Base-by-base conservation (phyloP, 805 yeast genomes). In the Komagataella ulmi region DNA sequence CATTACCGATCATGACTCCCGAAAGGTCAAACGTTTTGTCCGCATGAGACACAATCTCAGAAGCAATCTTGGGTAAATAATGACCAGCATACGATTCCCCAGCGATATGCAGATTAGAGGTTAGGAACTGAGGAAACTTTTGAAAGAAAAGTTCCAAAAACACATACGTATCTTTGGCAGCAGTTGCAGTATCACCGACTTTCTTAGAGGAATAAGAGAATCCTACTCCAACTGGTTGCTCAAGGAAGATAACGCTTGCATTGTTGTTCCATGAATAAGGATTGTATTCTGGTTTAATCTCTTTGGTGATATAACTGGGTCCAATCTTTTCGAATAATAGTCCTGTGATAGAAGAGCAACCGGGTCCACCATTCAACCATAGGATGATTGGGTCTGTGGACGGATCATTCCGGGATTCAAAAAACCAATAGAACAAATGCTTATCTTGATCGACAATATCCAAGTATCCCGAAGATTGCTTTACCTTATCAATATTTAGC, bases 331-430 rank as follows among this genome's bases (percentile, higher is more conserved):
- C 98, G 61, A 90, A 88, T 59, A 91, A 80, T 53, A 90, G 71
- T 7, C 97, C 97, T 40, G 95, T 87, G 63, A 88, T 69, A 1
- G 96, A 87, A 0, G 96, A 87, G 64, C 97, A 90, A 10, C 97
- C 97, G 44, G 97, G 97, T 4, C 97, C 97, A 57, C 97, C 97
- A 63, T 90, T 90, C 59, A 90, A 73, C 98, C 91, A 85, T 56
- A 84, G 67, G 52, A 91, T 76, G 19, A 89, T 75, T 1, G 97
- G 97, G 66, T 91, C 97, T 51, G 72, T 86, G 51, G 66, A 68
- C 3, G 97, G 97, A 65, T 88, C 88, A 61, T 83, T 83, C 70
- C 97, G 80, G 50, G 95, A 84, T 67, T 90, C 97, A 59, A 91
- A 91, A 61, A 84, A 83, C 96, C 95, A 89, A 72, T 82, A 91